Base-by-base conservation (phyloP, 2,329 filamentous ascomycete genomes). In the Aureobasidium vineae region DNA sequence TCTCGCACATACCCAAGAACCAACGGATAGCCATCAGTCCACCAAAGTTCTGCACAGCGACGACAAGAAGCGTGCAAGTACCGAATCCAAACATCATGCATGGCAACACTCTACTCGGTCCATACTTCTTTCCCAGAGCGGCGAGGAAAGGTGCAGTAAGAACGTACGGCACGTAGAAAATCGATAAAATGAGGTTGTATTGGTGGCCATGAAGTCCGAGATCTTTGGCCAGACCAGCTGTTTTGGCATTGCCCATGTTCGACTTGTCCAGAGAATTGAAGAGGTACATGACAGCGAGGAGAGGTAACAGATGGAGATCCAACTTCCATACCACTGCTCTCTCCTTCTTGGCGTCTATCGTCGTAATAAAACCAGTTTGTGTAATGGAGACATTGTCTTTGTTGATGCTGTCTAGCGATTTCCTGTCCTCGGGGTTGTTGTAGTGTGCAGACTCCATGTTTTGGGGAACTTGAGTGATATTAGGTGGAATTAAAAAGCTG, bases 151-250 rank as follows among this genome's bases (percentile, higher is more conserved):
- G 88, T 1, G 87, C 88, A 64, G 87, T 89, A 3, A 92, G 73
- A 41, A 91, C 88, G 73, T 89, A 91, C 0, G 89, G 89, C 7
- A 92, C 81, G 76, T 90, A 92, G 80, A 92, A 92, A 69, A 92
- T 86, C 61, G 82, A 84, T 41, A 91, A 76, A 56, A 91, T 83
- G 33, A 86, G 82, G 73, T 90, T 91, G 78, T 91, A 90, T 73
- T 90, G 83, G 69, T 86, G 82, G 0, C 77, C 75, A 50, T 81
- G 81, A 76, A 92, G 87, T 38, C 84, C 75, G 23, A 91, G 77
- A 71, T 87, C 84, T 28, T 77, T 78, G 63, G 82, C 79, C 69
- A 82, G 74, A 15, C 75, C 75, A 49, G 78, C 78, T 0, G 80
- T 81, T 69, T 80, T 80, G 53, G 79, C 79, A 68, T 81, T 81